Evolutionary conservation across 2,329 filamentous ascomycete genomes (phyloP).

Genomic region (Teratosphaeria destructans): DNA sequence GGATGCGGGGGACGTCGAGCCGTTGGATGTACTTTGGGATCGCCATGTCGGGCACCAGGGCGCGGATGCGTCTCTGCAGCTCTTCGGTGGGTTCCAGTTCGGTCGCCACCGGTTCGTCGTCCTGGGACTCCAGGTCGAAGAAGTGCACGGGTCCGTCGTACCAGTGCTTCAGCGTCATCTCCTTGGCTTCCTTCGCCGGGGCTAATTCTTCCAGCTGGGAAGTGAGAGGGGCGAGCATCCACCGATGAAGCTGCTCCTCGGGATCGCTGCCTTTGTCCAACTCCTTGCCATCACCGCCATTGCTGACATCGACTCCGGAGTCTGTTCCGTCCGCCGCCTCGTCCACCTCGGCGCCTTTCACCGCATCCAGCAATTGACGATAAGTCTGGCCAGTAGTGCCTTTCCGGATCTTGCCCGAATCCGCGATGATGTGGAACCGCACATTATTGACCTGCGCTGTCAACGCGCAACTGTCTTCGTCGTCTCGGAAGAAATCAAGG

Average conservation of each 20-base stretch:
- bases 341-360: slow-evolving; percentile 13
- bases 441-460: slow-evolving; percentile 21
- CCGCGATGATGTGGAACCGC: slow-evolving; percentile 25
- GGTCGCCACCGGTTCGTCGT: slow-evolving; percentile 16
- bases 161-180: slow-evolving; percentile 22
- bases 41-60: slow-evolving; percentile 18
- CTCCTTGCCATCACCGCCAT: neutral
- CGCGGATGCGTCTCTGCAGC: slow-evolving; percentile 12
- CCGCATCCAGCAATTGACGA: slow-evolving; percentile 13
- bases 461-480: slow-evolving; percentile 22
- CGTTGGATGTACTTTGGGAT: slow-evolving; percentile 26
- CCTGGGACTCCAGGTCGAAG: slow-evolving; percentile 16
- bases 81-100: slow-evolving; percentile 14
- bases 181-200: slow-evolving; percentile 1
- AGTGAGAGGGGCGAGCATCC: slow-evolving; percentile 21
- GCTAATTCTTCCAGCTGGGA: slow-evolving; percentile 9
- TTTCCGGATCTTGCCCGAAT: slow-evolving; percentile 12
- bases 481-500: slow-evolving; percentile 24
- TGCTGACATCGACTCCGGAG: slow-evolving; percentile 19
- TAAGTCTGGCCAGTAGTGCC: slow-evolving; percentile 14
- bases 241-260: slow-evolving; percentile 18
- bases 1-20: slow-evolving; percentile 15
- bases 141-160: slow-evolving; percentile 21
- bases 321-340: slow-evolving; percentile 11
- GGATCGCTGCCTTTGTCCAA: slow-evolving; percentile 9